A percentile compares a stretch with the other conserved stretches of the same genome.
Evolutionary conservation across 73 alveolate species (phyloP).

Genomic region (Durusdinium trenchii): DNA sequence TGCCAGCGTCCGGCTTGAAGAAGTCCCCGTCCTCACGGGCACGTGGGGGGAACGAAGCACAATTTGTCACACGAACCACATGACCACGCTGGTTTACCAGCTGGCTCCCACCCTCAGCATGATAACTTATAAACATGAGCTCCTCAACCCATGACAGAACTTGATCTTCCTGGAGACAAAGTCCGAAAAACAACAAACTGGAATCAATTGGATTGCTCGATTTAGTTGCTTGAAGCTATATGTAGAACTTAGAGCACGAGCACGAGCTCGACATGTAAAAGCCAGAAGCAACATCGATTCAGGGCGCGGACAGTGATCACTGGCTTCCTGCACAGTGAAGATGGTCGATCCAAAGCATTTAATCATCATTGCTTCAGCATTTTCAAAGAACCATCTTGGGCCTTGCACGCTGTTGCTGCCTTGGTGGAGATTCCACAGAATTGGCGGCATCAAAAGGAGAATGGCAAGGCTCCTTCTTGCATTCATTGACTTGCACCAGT

Average conservation of each 20-base stretch:
- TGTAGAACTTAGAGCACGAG: neutral
- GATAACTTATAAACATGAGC: neutral
- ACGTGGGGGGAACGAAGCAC: neutral
- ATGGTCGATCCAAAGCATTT: neutral
- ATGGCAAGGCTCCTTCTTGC: too few relatives aligned
- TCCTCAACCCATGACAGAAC: conserved; percentile 89
- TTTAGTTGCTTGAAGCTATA: neutral
- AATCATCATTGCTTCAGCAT: neutral
- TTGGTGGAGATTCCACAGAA: neutral
- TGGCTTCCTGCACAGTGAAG: conserved; percentile 36
- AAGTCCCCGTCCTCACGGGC: conserved; percentile 46
- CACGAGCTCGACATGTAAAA: neutral
- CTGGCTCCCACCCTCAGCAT: neutral
- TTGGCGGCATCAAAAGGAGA: neutral
- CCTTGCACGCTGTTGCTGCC: conserved; percentile 91
- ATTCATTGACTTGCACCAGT: too few relatives aligned
- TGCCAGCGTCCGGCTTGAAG: conserved; percentile 73
- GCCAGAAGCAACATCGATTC: neutral
- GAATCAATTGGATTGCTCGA: neutral
- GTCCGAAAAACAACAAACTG: neutral
- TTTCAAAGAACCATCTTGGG: neutral
- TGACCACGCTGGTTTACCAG: neutral
- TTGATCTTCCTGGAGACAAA: conserved; percentile 48
- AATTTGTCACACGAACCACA: neutral
- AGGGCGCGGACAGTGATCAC: neutral